phyloP scores from a whole-genome alignment of 495 filamentous ascomycete species.

The Lasiosphaeria hispida region DNA sequence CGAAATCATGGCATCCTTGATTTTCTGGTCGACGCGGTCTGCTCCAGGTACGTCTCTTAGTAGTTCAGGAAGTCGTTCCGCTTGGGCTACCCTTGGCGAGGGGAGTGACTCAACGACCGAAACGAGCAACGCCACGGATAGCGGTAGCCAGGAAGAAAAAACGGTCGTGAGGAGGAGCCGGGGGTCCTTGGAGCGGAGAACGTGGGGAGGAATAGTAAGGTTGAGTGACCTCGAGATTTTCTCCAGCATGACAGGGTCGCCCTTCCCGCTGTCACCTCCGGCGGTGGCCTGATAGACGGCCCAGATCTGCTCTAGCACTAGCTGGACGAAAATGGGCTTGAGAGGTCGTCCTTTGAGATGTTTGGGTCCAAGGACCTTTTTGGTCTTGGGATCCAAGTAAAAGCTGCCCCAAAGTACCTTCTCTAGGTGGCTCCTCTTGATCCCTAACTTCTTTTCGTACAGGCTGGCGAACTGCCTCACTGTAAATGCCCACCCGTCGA shows the following conservation, averaged over 20 bases:
- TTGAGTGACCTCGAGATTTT: slow-evolving; percentile 93
- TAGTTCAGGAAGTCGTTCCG: slow-evolving; percentile 72
- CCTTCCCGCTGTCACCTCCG: slow-evolving; percentile 76
- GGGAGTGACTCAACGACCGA: slow-evolving; percentile 92
- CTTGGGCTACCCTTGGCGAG: slow-evolving; percentile 80
- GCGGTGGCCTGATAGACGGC: slow-evolving; percentile 91
- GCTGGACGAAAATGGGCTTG: slow-evolving; percentile 97
- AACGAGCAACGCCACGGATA: slow-evolving; percentile 89
- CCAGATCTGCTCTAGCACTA: slow-evolving; percentile 96
- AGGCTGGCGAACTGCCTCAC: slow-evolving; percentile 88
- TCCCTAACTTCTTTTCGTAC: slow-evolving; percentile 96
- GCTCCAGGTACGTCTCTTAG: slow-evolving; percentile 79
- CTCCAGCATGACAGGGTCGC: slow-evolving; percentile 78
- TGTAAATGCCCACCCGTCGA: slow-evolving; percentile 98
- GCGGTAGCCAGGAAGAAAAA: slow-evolving; percentile 85
- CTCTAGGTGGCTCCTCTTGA: slow-evolving; percentile 86
- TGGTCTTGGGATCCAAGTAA: slow-evolving; percentile 96
- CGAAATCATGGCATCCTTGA: slow-evolving; percentile 75
- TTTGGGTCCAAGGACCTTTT: slow-evolving; percentile 83
- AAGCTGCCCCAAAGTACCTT: slow-evolving; percentile 97
- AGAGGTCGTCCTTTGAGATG: slow-evolving; percentile 87
- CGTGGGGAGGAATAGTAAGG: slow-evolving; percentile 76
- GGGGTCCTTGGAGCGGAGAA: slow-evolving; percentile 82
- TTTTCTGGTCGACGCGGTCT: slow-evolving; percentile 59
- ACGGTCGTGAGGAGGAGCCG: slow-evolving; percentile 79